A percentile compares a stretch with the other conserved stretches of the same genome.
Conservation (phyloP, 768 basidiomycete species). For the Phaeotremella fagi region DNA sequence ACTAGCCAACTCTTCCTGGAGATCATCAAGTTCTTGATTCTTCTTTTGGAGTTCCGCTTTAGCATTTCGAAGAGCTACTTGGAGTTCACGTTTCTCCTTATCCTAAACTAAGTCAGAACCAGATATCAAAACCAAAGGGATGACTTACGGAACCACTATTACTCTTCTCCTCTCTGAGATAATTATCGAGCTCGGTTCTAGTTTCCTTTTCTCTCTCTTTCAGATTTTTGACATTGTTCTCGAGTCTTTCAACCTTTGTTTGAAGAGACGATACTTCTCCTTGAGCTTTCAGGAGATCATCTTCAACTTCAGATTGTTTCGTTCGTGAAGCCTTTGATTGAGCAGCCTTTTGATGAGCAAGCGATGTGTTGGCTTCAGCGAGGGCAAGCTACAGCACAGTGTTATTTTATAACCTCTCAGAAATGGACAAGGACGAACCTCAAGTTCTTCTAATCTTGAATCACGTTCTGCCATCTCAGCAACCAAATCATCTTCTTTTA, state of each 20-base stretch:
- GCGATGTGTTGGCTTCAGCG: conserved; percentile 17
- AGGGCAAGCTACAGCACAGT: conserved; percentile 10
- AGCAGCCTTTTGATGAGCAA: conserved; percentile 19
- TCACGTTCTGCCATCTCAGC: conserved; percentile 31
- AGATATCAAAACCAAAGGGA: not conserved
- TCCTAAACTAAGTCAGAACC: conserved; percentile 5
- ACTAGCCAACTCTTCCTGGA: conserved; percentile 28
- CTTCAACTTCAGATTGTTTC: conserved; percentile 6
- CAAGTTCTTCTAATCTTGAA: conserved; percentile 16
- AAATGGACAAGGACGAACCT: conserved; percentile 16
- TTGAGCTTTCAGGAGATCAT: conserved; percentile 8
- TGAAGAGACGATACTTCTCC: conserved; percentile 13
- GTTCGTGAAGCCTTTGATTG: not conserved
- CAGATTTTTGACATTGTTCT: conserved; percentile 16
- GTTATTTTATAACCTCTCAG: not conserved
- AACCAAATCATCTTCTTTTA: conserved; percentile 29
- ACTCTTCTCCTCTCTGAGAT: conserved; percentile 20
- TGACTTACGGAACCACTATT: conserved; percentile 23
- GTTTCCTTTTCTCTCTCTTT: conserved; percentile 30
- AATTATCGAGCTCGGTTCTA: conserved; percentile 21
- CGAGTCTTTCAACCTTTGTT: conserved; percentile 22
- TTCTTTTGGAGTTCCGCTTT: conserved; percentile 25
- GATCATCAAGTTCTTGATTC: conserved; percentile 23
- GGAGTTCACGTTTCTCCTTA: conserved; percentile 27
- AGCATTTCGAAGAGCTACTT: conserved; percentile 15